Evolutionary conservation across 2,329 filamentous ascomycete species (phyloP), one percentile per base, ranked within the genome.

Genomic region (Setomelanomma holmii): DNA sequence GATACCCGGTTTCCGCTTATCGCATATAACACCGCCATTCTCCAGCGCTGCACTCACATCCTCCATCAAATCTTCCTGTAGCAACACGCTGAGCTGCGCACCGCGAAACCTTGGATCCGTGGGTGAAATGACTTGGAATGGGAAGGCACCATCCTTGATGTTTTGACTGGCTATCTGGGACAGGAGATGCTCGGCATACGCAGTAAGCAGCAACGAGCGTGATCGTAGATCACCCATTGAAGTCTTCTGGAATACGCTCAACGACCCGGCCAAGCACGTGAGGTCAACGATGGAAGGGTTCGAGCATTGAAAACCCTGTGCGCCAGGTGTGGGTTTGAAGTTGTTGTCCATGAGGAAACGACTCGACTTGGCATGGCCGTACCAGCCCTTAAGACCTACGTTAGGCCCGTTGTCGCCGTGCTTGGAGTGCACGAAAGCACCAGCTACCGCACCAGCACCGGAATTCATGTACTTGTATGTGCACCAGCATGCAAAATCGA

Each of bases 391-490:
- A 1, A 96, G 79, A 2, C 92, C 83, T 5, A 84, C 86, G 21
- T 82, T 81, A 66, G 86, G 91, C 4, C 59, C 61, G 34, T 89
- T 86, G 35, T 75, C 71, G 40, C 88, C 86, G 71, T 95, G 89
- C 45, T 80, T 82, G 67, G 89, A 84, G 73, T 96, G 91, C 5
- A 96, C 87, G 63, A 91, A 96, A 1, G 88, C 80, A 0, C 88
- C 91, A 1, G 85, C 90, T 56, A 95, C 93, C 10, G 87, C 82
- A 4, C 92, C 92, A 0, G 92, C 90, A 0, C 92, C 92, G 10
- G 87, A 86, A 69, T 96, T 96, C 71, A 96, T 83, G 78, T 96
- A 96, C 78, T 96, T 96, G 82, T 96, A 96, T 3, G 87, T 93
- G 76, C 92, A 96, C 92, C 92, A 96, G 50, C 84, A 90, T 4